phyloP scores from a whole-genome alignment of 2,329 filamentous ascomycete species.

The Fusarium agapanthi region DNA sequence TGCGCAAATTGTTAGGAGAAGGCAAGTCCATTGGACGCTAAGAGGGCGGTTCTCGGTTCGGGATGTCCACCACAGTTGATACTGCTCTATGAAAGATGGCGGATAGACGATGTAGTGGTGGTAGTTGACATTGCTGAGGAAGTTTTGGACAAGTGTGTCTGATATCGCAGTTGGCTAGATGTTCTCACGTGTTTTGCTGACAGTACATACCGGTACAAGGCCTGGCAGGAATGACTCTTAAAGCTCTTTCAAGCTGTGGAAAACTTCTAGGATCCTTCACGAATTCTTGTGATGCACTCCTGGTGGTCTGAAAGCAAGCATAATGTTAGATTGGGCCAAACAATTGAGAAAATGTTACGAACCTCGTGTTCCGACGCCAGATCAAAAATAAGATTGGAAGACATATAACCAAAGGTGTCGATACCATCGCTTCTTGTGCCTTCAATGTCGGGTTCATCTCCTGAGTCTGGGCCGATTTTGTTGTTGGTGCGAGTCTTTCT shows the following conservation, averaged over 20 bases:
- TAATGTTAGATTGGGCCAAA: neutral
- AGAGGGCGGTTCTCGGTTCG: slow-evolving; percentile 45
- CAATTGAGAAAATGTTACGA: neutral
- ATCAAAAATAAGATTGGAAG: slow-evolving; percentile 45
- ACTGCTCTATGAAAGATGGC: slow-evolving; percentile 47
- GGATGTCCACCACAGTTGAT: slow-evolving; percentile 48
- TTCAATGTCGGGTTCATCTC: slow-evolving; percentile 33
- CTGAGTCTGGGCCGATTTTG: slow-evolving; percentile 24
- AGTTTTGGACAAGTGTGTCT: slow-evolving; percentile 51
- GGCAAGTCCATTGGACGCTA: slow-evolving; percentile 49
- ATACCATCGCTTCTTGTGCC: slow-evolving; percentile 43
- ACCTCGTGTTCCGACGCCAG: slow-evolving; percentile 42
- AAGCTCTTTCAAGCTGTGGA: slow-evolving; percentile 45
- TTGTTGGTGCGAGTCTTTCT: slow-evolving; percentile 39
- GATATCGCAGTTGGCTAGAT: neutral
- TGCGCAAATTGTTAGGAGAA: slow-evolving; percentile 51
- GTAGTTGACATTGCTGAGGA: slow-evolving; percentile 50
- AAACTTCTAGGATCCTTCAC: slow-evolving; percentile 37
- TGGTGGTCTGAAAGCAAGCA: slow-evolving; percentile 7
- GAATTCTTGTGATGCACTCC: slow-evolving; percentile 32
- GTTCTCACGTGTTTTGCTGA: neutral
- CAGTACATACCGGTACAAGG: slow-evolving; percentile 47
- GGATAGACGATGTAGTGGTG: slow-evolving; percentile 53
- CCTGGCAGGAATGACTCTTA: slow-evolving; percentile 45
- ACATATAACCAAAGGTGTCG: slow-evolving; percentile 49